Evolutionary conservation across 2,329 filamentous ascomycete species (phyloP), one percentile per base, ranked within the genome.

Genomic region (Thelonectria discophora): DNA sequence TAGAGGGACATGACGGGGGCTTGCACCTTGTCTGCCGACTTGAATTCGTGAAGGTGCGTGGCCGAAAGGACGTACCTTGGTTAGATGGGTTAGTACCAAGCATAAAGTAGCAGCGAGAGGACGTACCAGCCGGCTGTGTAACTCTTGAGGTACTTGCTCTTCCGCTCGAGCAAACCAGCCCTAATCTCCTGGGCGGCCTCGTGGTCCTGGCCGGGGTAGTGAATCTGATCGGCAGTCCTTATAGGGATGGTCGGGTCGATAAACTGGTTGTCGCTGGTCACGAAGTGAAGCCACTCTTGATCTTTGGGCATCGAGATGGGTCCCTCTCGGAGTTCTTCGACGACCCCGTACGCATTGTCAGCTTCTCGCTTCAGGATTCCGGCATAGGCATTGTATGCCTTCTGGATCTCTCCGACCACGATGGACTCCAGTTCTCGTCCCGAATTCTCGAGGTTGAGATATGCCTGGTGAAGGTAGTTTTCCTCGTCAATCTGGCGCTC

Each of bases 131-230:
- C 94, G 24, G 93, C 91, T 8, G 94, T 95, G 77, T 97, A 97
- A 76, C 94, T 97, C 82, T 97, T 98, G 64, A 99, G 81, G 73
- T 98, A 99, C 75, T 98, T 99, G 85, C 93, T 97, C 88, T 98
- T 98, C 68, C 95, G 90, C 81, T 99, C 95, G 37, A 99, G 82
- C 78, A 97, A 88, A 3, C 95, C 95, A 18, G 93, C 92, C 63
- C 94, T 86, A 55, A 99, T 91, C 77, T 98, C 94, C 63, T 91
- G 75, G 83, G 92, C 77, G 55, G 92, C 88, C 63, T 91, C 88
- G 76, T 97, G 91, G 70, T 97, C 87, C 74, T 92, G 93, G 43
- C 95, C 95, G 17, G 94, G 94, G 75, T 98, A 99, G 62, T 92
- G 87, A 67, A 99, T 96, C 65, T 92, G 90, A 72, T 96, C 88